These are phyloP conservation scores for Exophiala bonariae DNA, from an alignment of 2,329 filamentous ascomycete species.

Conservation along the genomic window DNA sequence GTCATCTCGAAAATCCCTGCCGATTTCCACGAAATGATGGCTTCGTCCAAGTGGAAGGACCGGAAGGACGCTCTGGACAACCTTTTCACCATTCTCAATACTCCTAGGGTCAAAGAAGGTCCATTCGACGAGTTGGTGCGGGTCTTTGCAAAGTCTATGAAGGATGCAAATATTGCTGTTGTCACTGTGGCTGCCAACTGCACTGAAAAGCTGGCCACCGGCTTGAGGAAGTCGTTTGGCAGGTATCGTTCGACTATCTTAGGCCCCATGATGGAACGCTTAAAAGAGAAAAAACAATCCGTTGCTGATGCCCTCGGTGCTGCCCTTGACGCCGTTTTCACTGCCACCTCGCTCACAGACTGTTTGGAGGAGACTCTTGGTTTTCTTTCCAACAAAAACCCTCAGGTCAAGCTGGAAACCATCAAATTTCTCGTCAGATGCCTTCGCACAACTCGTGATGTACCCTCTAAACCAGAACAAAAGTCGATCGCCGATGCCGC, in stretches of 20 bases:
- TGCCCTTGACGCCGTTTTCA: conserved; percentile 73
- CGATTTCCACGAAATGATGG: conserved; percentile 79
- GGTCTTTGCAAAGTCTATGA: conserved; percentile 92
- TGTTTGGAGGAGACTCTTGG: conserved; percentile 88
- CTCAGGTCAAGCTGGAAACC: conserved; percentile 93
- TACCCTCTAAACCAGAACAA: conserved; percentile 81
- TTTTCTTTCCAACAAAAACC: conserved; percentile 90
- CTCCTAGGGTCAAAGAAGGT: conserved; percentile 87
- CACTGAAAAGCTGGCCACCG: conserved; percentile 84
- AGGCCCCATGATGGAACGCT: conserved; percentile 85
- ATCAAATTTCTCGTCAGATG: conserved; percentile 91
- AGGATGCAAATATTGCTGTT: conserved; percentile 95
- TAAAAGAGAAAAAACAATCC: conserved; percentile 94
- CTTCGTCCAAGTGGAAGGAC: conserved; percentile 97
- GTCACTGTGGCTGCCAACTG: conserved; percentile 92
- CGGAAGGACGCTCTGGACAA: conserved; percentile 91
- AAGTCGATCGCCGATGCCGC: conserved; percentile 81
- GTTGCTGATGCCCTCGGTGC: conserved; percentile 85
- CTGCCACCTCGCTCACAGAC: conserved; percentile 71
- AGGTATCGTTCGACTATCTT: conserved; percentile 81
- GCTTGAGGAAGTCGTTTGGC: conserved; percentile 72
- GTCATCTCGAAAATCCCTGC: conserved; percentile 77
- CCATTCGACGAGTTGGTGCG: conserved; percentile 83
- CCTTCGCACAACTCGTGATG: conserved; percentile 76
- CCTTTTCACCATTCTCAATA: conserved; percentile 72